Conservation (phyloP, 768 basidiomycete genomes). For the Lactarius deliciosus region DNA sequence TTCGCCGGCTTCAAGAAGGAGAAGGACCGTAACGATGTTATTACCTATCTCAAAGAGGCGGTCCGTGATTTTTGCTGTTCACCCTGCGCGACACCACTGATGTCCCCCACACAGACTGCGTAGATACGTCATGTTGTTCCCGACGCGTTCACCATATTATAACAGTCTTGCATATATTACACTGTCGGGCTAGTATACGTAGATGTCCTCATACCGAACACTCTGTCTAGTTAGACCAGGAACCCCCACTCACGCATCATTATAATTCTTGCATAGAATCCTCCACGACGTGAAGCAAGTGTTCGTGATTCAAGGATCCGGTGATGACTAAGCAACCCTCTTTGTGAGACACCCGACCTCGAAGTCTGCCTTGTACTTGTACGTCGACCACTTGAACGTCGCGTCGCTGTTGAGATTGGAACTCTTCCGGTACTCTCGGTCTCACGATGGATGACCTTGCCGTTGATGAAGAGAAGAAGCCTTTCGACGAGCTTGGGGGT, state of each 20-base stretch:
- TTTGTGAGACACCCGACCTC: too few relatives aligned
- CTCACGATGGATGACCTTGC: slow-evolving; percentile 32
- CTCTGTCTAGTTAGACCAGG: slow-evolving; percentile 9
- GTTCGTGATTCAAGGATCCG: neutral
- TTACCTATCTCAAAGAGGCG: slow-evolving; percentile 76
- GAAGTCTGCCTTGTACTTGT: neutral
- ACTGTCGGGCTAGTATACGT: slow-evolving; percentile 37
- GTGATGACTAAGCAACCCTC: too few relatives aligned
- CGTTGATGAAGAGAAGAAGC: slow-evolving; percentile 68
- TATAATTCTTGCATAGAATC: slow-evolving; percentile 12
- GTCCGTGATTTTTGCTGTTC: slow-evolving; percentile 43
- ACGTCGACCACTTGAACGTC: neutral
- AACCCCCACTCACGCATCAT: slow-evolving; percentile 17
- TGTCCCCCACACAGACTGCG: slow-evolving; percentile 31
- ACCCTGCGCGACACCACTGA: neutral
- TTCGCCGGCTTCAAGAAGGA: slow-evolving; percentile 99
- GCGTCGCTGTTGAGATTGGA: neutral
- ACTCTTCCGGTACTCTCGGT: neutral
- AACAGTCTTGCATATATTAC: slow-evolving; percentile 30
- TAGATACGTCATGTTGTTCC: slow-evolving; percentile 26
- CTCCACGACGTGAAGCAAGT: neutral
- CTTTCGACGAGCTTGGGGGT: slow-evolving; percentile 54
- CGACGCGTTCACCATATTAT: slow-evolving; percentile 25
- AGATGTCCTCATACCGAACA: slow-evolving; percentile 34
- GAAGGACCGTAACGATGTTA: slow-evolving; percentile 93